A percentile compares a stretch with the other conserved stretches of the same genome.
Conservation (phyloP, 352 stramenopile genomes). For the Phytopythium boreale region DNA sequence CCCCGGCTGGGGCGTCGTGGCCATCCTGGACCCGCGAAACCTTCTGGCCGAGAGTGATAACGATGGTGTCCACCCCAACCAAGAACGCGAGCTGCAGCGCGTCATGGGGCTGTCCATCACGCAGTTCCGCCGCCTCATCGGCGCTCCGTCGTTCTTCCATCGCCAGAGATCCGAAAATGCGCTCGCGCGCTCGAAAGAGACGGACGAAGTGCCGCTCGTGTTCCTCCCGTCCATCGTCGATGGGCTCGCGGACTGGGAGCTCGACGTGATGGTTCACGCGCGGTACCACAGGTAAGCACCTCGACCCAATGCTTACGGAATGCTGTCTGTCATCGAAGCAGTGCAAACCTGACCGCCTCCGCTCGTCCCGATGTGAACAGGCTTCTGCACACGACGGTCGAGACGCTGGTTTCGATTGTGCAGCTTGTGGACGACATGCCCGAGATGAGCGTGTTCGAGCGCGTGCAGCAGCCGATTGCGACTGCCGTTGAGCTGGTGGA, state of each 20-base stretch:
- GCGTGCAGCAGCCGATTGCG: constrained; percentile 55
- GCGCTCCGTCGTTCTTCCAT: constrained; percentile 46
- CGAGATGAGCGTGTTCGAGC: constrained; percentile 68
- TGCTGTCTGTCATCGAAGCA: too few species aligned
- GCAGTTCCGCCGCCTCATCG: constrained; percentile 59
- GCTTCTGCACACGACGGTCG: constrained; percentile 52
- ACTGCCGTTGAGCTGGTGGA: constrained; percentile 49
- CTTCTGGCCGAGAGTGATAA: constrained; percentile 11
- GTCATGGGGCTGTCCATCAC: constrained; percentile 71
- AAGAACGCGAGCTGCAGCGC: constrained; percentile 30
- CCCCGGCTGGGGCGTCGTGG: constrained; percentile 60
- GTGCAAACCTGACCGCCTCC: not conserved
- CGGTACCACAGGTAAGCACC: constrained; percentile 40
- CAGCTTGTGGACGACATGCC: constrained; percentile 65
- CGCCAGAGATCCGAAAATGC: constrained; percentile 29
- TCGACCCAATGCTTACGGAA: too few species aligned
- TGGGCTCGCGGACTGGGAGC: constrained; percentile 70
- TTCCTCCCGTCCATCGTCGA: constrained; percentile 51
- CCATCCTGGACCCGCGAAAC: constrained; percentile 42
- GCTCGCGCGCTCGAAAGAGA: constrained; percentile 2
- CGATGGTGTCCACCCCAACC: constrained; percentile 2
- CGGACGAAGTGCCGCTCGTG: constrained; percentile 10
- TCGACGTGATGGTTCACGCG: constrained; percentile 48
- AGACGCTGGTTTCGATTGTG: constrained; percentile 71
- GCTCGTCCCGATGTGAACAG: constrained; percentile 8